phyloP scores from a whole-genome alignment of 1,284 basidiomycete species.

The Tranzscheliella williamsii region DNA sequence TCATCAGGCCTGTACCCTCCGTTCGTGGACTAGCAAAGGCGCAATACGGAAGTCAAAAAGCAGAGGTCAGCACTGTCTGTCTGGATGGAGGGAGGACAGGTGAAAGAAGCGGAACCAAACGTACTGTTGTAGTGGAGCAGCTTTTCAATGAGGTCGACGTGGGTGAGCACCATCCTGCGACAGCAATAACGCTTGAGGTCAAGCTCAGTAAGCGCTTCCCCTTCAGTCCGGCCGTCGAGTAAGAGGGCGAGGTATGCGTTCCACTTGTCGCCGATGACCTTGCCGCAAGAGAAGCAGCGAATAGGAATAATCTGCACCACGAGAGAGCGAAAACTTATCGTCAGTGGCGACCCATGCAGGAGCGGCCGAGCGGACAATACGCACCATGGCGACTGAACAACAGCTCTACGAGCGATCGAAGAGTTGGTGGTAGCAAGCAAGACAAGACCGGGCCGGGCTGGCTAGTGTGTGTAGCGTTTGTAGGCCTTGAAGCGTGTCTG shows the following conservation, averaged over 20 bases:
- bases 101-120: constrained; percentile 62
- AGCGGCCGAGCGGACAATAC: too few relatives aligned
- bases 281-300: constrained; percentile 60
- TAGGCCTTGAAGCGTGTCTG: too few relatives aligned
- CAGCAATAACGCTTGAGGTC: constrained; percentile 94
- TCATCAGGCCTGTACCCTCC: background rate
- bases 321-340: too few relatives aligned
- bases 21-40: background rate
- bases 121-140: constrained; percentile 91
- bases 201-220: constrained; percentile 87
- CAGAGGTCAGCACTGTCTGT: too few relatives aligned
- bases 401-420: too few relatives aligned
- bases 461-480: too few relatives aligned
- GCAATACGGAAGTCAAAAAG: background rate
- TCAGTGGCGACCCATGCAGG: too few relatives aligned
- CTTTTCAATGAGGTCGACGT: constrained; percentile 96
- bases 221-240: constrained; percentile 62
- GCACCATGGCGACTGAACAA: too few relatives aligned
- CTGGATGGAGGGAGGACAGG: too few relatives aligned
- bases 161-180: constrained; percentile 93
- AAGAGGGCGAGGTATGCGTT: constrained; percentile 58
- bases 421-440: too few relatives aligned
- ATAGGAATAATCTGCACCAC: constrained; percentile 55
- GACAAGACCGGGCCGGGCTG: too few relatives aligned
- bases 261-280: constrained; percentile 61